Percentiles rank a stretch among this genome's conserved stretches.
Conservation (phyloP, 1,139 yeast genomes). For the Saccharomycopsis hybrid region DNA sequence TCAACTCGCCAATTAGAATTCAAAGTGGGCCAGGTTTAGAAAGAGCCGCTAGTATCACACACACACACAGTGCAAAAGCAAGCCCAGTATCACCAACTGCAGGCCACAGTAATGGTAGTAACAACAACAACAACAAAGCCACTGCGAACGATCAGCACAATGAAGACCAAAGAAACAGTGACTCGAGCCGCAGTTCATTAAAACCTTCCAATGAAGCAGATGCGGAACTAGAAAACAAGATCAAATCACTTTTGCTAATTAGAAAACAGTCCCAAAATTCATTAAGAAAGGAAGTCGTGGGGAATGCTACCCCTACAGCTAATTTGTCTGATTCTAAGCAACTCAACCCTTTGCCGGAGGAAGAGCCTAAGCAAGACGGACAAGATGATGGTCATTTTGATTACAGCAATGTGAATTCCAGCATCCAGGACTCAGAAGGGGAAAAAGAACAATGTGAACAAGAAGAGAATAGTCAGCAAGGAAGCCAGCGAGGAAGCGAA, state of each 20-base stretch:
- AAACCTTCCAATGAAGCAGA: constrained; percentile 20
- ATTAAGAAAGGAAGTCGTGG: too few relatives aligned
- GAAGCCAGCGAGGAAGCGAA: not conserved
- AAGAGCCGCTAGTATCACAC: not conserved
- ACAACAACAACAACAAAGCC: not conserved
- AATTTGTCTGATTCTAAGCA: not conserved
- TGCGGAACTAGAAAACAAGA: constrained; percentile 20
- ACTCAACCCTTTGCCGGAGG: not conserved
- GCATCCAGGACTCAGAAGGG: not conserved
- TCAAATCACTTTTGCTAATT: constrained; percentile 17
- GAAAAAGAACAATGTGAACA: not conserved
- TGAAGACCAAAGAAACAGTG: not conserved
- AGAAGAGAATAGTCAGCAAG: not conserved
- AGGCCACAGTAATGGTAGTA: not conserved
- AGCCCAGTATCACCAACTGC: not conserved
- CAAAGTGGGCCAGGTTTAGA: not conserved
- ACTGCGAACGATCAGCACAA: not conserved
- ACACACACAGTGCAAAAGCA: not conserved
- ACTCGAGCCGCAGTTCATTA: constrained; percentile 1
- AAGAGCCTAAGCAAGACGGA: not conserved
- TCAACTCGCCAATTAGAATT: not conserved
- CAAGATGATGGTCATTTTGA: too few relatives aligned
- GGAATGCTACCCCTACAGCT: not conserved
- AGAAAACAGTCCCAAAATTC: not conserved
- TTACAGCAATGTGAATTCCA: not conserved